Conservation (phyloP, 345 rosid genomes). For the Noccaea bulbosa region DNA sequence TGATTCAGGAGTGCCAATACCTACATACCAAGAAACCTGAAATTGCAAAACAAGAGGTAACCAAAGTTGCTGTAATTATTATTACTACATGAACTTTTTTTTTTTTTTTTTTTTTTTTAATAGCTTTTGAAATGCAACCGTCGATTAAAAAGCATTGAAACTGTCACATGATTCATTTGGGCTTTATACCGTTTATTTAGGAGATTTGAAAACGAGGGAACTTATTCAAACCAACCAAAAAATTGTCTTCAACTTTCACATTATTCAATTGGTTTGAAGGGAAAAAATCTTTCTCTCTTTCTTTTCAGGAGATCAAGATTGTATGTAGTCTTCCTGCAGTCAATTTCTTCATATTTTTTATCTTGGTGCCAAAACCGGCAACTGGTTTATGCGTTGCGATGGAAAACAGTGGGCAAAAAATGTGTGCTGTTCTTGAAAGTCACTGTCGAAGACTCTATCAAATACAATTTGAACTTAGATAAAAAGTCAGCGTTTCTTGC, state of each 20-base stretch:
- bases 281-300: neutral
- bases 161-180: conserved; percentile 17
- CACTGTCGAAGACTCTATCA: conserved; percentile 3
- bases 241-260: conserved; percentile 21
- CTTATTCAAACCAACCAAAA: neutral
- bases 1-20: conserved; percentile 74
- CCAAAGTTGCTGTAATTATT: neutral
- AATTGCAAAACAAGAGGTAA: conserved; percentile 12
- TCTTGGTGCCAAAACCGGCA: conserved; percentile 1
- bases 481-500: conserved; percentile 30
- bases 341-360: neutral
- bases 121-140: neutral
- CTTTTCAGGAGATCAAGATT: conserved; percentile 12
- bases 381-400: neutral
- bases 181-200: neutral
- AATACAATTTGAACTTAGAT: neutral
- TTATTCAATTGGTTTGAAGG: conserved; percentile 7
- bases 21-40: conserved; percentile 46
- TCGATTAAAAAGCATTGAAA: conserved; percentile 7
- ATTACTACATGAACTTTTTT: neutral
- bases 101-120: neutral
- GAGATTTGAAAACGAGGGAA: conserved; percentile 9
- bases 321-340: neutral
- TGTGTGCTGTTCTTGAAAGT: conserved; percentile 24
- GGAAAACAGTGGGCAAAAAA: conserved; percentile 3